phyloP scores from a whole-genome alignment of 257 asterid species.

The Forsythia suspensa region DNA sequence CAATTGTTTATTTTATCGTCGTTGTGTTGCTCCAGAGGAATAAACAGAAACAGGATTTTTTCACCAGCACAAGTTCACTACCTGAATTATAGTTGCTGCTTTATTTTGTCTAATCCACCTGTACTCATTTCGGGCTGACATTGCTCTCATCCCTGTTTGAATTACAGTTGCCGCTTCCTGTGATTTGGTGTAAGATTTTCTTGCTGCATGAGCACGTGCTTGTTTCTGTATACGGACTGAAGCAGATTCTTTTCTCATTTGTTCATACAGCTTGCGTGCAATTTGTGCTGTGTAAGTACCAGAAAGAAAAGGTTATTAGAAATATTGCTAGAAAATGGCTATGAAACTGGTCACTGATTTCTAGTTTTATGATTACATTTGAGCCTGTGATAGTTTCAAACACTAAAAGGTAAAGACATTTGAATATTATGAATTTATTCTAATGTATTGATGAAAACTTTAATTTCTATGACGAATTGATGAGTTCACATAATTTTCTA shows the following conservation, averaged over 20 bases:
- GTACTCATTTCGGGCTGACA: slow-evolving; percentile 81
- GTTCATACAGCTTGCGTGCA: slow-evolving; percentile 67
- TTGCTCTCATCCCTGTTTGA: slow-evolving; percentile 87
- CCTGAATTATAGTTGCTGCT: slow-evolving; percentile 83
- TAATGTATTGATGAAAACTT: neutral
- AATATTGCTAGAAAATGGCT: neutral
- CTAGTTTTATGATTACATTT: neutral
- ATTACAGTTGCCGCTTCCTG: slow-evolving; percentile 66
- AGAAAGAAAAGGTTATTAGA: slow-evolving; percentile 11
- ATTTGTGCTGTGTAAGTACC: slow-evolving; percentile 55
- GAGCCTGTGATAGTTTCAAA: slow-evolving; percentile 1
- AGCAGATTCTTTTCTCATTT: slow-evolving; percentile 83
- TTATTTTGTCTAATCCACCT: slow-evolving; percentile 70
- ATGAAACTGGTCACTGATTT: neutral
- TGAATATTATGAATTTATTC: neutral
- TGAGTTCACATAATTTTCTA: neutral
- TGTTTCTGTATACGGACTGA: slow-evolving; percentile 84
- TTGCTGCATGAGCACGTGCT: slow-evolving; percentile 67
- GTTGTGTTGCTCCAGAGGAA: neutral
- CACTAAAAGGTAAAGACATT: neutral
- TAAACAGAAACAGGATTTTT: neutral
- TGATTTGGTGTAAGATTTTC: slow-evolving; percentile 55
- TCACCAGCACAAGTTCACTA: slow-evolving; percentile 15
- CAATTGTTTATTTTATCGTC: neutral
- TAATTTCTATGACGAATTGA: neutral